Base-by-base conservation (phyloP, 306 rosid genomes). In the Prosopis cineraria region DNA sequence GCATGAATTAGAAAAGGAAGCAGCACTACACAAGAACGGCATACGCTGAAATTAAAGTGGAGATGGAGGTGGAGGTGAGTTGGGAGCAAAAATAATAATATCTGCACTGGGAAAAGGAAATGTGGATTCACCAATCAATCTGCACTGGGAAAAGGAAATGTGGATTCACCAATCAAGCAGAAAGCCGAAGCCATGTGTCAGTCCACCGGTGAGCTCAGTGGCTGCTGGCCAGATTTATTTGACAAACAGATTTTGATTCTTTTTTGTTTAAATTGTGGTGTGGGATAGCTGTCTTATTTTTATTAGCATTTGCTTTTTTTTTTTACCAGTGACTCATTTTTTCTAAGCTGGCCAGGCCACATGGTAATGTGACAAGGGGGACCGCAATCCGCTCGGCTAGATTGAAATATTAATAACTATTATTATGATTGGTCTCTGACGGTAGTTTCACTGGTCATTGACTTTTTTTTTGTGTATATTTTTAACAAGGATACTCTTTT, bases 171-270 rank as follows among this genome's bases (percentile, higher is more conserved):
- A 74, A 78, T 64, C 8, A 45, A 34, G 68, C 66, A 45, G 75
- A 65, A 71, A 64, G 64, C 27, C 0, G n/a, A 29, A 45, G 81
- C 69, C 88, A 82, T 3, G 88, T 82, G 88, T 67, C 86, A 79
- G 25, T 58, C 1, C 47, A 20, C 74, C 77, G 17, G 77, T 24
- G 43, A 75, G 37, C 16, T 75, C 1, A 58, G 86, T 75, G 86
- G 82, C 45, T 11, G 36, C 68, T 29, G 68, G 78, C 24, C n/a
- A 43, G 11, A 8, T 58, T 80, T 31, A 31, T 33, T 19, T 59
- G 58, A 75, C 37, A 44, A 8, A 30, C 63, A 25, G n/a, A 72
- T 56, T 47, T 72, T 39, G 9, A 50, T 50, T n/a, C 27, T 71
- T 52, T 52, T 52, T 33, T 34, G 6, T 5, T 55, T 9, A 9